A percentile compares a stretch with the other conserved stretches of the same genome.
Conservation (phyloP, 805 yeast species). For the Hanseniaspora occidentalis region DNA sequence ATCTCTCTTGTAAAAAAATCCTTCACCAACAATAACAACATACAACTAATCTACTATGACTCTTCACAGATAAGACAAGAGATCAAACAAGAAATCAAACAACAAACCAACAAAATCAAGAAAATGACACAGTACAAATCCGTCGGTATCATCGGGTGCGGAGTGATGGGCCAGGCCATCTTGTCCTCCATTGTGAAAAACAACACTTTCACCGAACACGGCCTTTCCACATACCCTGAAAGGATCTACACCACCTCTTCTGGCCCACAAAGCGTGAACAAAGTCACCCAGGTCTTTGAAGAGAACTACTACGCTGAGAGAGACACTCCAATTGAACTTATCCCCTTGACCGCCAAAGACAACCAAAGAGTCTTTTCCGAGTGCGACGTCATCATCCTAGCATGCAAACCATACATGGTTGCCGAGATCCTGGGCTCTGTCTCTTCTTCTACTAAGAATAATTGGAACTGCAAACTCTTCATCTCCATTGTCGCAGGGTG, state of each 20-base stretch:
- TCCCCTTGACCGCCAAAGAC: constrained; percentile 7
- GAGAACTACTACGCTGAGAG: constrained; percentile 33
- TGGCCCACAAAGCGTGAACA: constrained; percentile 29
- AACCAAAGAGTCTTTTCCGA: constrained; percentile 48
- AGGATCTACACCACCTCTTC: constrained; percentile 67
- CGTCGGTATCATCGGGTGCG: constrained; percentile 77
- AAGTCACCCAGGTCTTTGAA: constrained; percentile 36
- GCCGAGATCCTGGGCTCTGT: constrained; percentile 12
- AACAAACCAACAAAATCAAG: neutral
- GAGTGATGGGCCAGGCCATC: constrained; percentile 93
- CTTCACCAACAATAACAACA: too few relatives aligned
- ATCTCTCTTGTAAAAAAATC: too few relatives aligned
- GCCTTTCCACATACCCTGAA: constrained; percentile 47
- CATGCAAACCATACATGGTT: constrained; percentile 79
- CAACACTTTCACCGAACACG: constrained; percentile 11
- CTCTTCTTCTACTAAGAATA: constrained; percentile 13
- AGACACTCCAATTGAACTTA: constrained; percentile 25
- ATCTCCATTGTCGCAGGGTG: constrained; percentile 89
- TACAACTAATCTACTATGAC: too few relatives aligned
- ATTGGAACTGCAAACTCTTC: constrained; percentile 42
- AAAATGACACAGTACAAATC: neutral
- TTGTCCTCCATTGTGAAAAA: constrained; percentile 46
- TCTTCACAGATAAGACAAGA: too few relatives aligned
- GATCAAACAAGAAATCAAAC: too few relatives aligned
- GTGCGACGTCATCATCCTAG: constrained; percentile 66